Evolutionary conservation across 1,284 basidiomycete genomes (phyloP).

Genomic region (Tilletia caries): DNA sequence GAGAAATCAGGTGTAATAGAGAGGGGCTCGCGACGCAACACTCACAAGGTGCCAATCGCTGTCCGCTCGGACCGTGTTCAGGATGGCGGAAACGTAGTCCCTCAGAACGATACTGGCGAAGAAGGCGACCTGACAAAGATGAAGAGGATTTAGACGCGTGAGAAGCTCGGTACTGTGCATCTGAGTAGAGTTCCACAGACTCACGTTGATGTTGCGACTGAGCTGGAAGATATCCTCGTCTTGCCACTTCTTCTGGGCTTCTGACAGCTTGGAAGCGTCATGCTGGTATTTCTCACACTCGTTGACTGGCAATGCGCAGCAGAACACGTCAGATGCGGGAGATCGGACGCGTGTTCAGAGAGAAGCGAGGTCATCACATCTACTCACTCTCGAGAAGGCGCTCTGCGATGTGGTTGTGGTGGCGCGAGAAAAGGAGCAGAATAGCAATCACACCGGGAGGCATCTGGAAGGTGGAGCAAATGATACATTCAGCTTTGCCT

Average conservation of each 20-base stretch:
- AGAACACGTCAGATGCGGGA: neutral
- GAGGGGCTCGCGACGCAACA: neutral
- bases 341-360: neutral
- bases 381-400: slow-evolving; percentile 61
- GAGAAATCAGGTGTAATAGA: neutral
- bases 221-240: slow-evolving; percentile 58
- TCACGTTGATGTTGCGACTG: slow-evolving; percentile 24
- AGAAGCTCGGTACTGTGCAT: neutral
- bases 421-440: slow-evolving; percentile 63
- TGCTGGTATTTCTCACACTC: slow-evolving; percentile 26
- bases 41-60: slow-evolving; percentile 33
- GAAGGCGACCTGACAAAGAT: slow-evolving; percentile 14
- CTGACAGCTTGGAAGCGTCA: slow-evolving; percentile 22
- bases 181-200: neutral
- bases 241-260: slow-evolving; percentile 24
- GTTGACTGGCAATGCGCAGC: slow-evolving; percentile 26
- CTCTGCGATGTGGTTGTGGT: slow-evolving; percentile 74
- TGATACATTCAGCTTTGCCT: neutral
- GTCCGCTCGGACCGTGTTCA: slow-evolving; percentile 36
- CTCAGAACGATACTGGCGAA: slow-evolving; percentile 25
- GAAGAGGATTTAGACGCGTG: neutral
- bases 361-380: slow-evolving; percentile 20
- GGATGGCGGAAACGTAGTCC: slow-evolving; percentile 44
- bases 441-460: slow-evolving; percentile 69
- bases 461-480: slow-evolving; percentile 57